Conservation (phyloP, 345 rosid species). For the Orychophragmus violaceus region DNA sequence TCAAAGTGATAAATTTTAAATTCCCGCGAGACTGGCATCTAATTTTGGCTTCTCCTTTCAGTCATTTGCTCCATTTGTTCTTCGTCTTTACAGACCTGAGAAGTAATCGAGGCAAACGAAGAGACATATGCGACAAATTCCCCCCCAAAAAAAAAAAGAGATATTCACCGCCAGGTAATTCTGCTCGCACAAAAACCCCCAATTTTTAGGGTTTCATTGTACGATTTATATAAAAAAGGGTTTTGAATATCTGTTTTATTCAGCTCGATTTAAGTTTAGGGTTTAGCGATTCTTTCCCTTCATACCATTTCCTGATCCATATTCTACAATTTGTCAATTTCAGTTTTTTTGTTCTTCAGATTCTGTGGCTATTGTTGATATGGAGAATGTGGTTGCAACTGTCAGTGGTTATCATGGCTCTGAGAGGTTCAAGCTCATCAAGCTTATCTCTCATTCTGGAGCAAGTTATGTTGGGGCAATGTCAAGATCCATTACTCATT, state of each 20-base stretch:
- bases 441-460: constrained; percentile 59
- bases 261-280: background rate
- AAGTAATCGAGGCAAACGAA: background rate
- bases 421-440: constrained; percentile 77
- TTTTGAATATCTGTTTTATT: background rate
- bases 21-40: constrained; percentile 15
- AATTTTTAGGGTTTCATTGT: constrained; percentile 8
- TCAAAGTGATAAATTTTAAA: no score
- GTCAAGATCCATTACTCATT: constrained; percentile 67
- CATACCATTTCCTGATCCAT: background rate
- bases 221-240: background rate
- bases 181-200: background rate
- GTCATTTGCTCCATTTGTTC: background rate
- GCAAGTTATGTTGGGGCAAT: constrained; percentile 76
- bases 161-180: constrained; percentile 7
- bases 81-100: background rate
- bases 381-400: constrained; percentile 87
- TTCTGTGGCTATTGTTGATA: constrained; percentile 34
- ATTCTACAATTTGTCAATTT: background rate
- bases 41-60: background rate
- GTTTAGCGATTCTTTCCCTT: background rate
- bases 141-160: background rate
- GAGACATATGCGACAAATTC: background rate
- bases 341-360: background rate
- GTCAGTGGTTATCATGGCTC: constrained; percentile 84